A percentile compares a stretch with the other conserved stretches of the same genome.
Conservation (phyloP, 805 yeast genomes). For the Clavispora fructus region DNA sequence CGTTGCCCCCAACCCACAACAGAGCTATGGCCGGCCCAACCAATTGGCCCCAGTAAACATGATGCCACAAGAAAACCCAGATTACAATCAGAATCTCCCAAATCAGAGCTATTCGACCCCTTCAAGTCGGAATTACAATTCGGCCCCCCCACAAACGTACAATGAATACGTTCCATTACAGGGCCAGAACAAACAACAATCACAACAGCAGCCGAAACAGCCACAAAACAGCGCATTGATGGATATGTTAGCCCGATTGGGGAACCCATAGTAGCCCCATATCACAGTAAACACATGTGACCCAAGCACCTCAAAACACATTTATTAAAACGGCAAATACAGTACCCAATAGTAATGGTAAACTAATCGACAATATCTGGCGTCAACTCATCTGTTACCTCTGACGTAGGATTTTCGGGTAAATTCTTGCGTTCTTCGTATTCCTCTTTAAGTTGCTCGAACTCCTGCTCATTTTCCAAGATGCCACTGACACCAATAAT, state of each 20-base stretch:
- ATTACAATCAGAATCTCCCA: not conserved
- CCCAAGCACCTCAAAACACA: not conserved
- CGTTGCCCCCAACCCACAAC: constrained; percentile 3
- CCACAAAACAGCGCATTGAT: constrained; percentile 20
- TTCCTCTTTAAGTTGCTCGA: constrained; percentile 48
- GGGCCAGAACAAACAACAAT: constrained; percentile 5
- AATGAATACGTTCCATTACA: constrained; percentile 3
- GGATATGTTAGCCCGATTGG: constrained; percentile 35
- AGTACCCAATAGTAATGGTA: not conserved
- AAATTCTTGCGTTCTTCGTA: constrained; percentile 25
- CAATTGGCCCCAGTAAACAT: not conserved
- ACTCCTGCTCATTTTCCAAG: constrained; percentile 68
- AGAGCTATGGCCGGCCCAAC: not conserved
- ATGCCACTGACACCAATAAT: constrained; percentile 78
- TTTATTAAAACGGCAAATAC: not conserved
- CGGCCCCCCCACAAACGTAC: not conserved
- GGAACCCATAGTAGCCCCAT: constrained; percentile 6
- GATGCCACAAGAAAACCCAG: not conserved
- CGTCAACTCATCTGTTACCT: not conserved
- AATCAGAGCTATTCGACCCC: not conserved
- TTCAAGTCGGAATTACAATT: not conserved
- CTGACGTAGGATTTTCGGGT: not conserved
- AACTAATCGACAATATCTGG: not conserved
- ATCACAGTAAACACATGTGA: not conserved
- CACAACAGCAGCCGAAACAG: constrained; percentile 5